A percentile compares a stretch with the other conserved stretches of the same genome.
These are phyloP conservation scores for Pichia sp. DNA, from an alignment of 1,139 yeast genomes.

Conservation along the genomic window DNA sequence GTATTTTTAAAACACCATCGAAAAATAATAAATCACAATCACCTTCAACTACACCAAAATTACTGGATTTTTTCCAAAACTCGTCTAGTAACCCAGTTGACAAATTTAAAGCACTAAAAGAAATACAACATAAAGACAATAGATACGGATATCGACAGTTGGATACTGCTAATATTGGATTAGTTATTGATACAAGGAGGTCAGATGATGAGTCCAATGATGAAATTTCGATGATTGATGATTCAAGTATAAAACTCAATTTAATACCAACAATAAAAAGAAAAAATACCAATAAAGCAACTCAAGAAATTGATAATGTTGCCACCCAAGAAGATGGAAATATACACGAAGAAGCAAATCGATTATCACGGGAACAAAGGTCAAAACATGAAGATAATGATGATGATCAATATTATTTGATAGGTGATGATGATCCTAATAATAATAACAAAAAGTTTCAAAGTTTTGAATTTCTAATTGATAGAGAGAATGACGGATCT, in stretches of 20 bases:
- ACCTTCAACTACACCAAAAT: not conserved
- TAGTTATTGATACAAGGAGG: constrained; percentile 7
- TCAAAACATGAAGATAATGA: not conserved
- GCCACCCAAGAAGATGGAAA: constrained; percentile 20
- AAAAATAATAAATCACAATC: not conserved
- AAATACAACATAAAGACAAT: not conserved
- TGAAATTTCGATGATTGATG: constrained; percentile 15
- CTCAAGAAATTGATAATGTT: not conserved
- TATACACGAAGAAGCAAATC: constrained; percentile 19
- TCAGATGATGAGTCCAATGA: constrained; percentile 1
- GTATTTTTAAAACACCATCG: constrained; percentile 15
- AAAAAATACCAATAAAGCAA: not conserved
- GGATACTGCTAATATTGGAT: constrained; percentile 7
- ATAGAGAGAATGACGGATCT: not conserved
- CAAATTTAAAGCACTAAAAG: constrained; percentile 10
- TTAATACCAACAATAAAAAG: constrained; percentile 10
- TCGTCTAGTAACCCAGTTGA: constrained; percentile 4
- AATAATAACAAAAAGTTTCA: not conserved
- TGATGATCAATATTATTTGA: not conserved
- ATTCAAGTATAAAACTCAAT: constrained; percentile 20
- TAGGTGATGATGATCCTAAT: not conserved
- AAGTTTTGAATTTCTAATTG: not conserved
- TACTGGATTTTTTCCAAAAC: not conserved
- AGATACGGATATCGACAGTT: not conserved
- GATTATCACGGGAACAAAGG: constrained; percentile 8